These are phyloP conservation scores for Funneliformis mosseae DNA, from an alignment of 192 early-diverging fungal genomes.

Conservation along the genomic window DNA sequence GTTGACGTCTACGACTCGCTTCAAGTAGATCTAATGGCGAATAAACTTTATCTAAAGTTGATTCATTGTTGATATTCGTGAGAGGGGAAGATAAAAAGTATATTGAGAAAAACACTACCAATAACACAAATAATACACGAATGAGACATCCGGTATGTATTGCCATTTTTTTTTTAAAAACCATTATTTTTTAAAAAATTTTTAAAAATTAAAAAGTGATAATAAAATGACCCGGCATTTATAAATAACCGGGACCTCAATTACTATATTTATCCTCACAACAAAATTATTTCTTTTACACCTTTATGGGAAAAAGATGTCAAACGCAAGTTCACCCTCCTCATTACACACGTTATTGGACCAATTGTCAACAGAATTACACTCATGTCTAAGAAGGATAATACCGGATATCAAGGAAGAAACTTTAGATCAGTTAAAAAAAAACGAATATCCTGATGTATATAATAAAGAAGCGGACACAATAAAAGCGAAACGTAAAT, in stretches of 20 bases:
- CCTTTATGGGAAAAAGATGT: background rate
- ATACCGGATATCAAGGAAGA: background rate
- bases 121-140: background rate
- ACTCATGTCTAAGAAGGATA: background rate
- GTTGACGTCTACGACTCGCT: background rate
- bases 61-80: background rate
- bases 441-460: background rate
- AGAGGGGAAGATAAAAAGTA: slow-evolving; percentile 13
- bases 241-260: too few species aligned
- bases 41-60: background rate
- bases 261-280: too few species aligned
- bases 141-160: background rate
- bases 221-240: too few species aligned
- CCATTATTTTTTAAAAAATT: too few species aligned
- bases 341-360: background rate
- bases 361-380: background rate
- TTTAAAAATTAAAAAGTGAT: too few species aligned
- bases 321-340: background rate
- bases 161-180: background rate
- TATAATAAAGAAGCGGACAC: background rate
- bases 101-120: background rate
- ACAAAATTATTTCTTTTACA: too few species aligned
- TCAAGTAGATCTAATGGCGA: background rate
- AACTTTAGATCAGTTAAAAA: background rate
- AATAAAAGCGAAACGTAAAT: background rate